phyloP scores from a whole-genome alignment of 73 alveolate genomes.

The Stentor coeruleus region DNA sequence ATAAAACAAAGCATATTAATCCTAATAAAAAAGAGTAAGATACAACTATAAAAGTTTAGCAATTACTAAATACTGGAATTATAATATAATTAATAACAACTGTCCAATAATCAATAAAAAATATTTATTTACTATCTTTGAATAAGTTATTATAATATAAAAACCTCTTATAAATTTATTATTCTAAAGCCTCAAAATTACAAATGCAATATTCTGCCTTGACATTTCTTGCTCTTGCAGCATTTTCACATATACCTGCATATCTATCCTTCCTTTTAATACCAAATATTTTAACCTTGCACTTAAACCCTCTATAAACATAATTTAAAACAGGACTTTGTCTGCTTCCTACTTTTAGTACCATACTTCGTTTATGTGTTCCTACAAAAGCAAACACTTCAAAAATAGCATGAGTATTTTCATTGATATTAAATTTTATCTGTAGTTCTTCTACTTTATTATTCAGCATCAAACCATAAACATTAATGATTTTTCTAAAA shows the following conservation, averaged over 20 bases:
- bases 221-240: neutral
- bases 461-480: neutral
- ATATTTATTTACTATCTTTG: too few species aligned
- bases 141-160: too few species aligned
- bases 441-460: neutral
- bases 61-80: too few species aligned
- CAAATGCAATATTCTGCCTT: constrained; percentile 10
- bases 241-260: neutral
- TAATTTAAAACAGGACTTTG: neutral
- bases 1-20: too few species aligned
- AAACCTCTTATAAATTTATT: too few species aligned
- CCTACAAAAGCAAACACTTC: neutral
- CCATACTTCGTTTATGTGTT: neutral
- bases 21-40: too few species aligned
- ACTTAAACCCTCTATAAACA: neutral
- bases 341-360: neutral
- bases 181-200: too few species aligned
- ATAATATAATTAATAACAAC: too few species aligned
- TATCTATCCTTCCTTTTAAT: neutral
- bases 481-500: neutral
- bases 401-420: neutral
- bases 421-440: neutral
- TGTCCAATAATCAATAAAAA: too few species aligned
- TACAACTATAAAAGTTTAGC: too few species aligned
- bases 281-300: neutral